Base-by-base conservation (phyloP, 148 eudicot species). In the Limonium bicolor region DNA sequence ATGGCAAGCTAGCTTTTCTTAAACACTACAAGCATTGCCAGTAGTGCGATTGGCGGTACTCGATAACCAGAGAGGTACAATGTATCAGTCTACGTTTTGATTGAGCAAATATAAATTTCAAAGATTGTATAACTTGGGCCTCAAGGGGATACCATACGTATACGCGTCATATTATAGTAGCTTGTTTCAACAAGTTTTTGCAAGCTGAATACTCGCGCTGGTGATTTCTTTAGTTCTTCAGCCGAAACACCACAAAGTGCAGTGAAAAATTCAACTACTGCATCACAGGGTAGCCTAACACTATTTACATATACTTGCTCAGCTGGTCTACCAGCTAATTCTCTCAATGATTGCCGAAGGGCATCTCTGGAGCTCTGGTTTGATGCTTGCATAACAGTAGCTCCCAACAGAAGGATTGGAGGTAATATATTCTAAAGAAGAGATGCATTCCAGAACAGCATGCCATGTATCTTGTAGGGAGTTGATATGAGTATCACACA, bases 111-210 rank as follows among this genome's bases (percentile, higher is more conserved):
- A n/a, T n/a, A n/a, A n/a, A n/a, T n/a, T n/a, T n/a, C n/a, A n/a
- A n/a, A n/a, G n/a, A n/a, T n/a, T n/a, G n/a, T n/a, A n/a, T n/a
- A n/a, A n/a, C n/a, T n/a, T n/a, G n/a, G n/a, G n/a, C n/a, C n/a
- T 49, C 39, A 68, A 58, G 52, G 54, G 34, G 63, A 73, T 90
- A 84, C 97, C 97, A 90, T 68, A 28, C 97, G 83, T 55, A 90
- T 90, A 49, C 97, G 97, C 24, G 95, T 92, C 94, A 84, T 90
- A 65, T 90, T 90, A 69, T 84, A 90, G 57, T 90, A 90, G 74
- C 97, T 90, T 36, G 80, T 90, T 59, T 90, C 97, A 51, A 90
- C 97, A 75, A 90, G 93, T 53, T 90, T 90, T 38, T 90, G 95
- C 66, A 90, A 51, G 77, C 97, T 90, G 62, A 77, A 90, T 54